A percentile compares a stretch with the other conserved stretches of the same genome.
Conservation (phyloP, 768 basidiomycete genomes). For the Boletus speciosus region DNA sequence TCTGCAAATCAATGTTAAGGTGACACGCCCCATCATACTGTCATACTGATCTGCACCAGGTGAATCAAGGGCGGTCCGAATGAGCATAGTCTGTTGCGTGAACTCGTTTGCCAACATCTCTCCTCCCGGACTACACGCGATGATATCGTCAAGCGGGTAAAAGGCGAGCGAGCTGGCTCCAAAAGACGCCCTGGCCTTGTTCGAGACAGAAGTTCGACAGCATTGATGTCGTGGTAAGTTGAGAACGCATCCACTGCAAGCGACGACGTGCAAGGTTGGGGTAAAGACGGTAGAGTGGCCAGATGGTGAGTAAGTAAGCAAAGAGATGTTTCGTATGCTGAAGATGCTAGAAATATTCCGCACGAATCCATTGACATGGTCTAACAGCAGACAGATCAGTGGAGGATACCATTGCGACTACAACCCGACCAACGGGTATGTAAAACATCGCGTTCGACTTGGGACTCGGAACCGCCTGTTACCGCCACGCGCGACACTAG, state of each 20-base stretch:
- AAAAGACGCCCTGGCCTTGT: slow-evolving; percentile 5
- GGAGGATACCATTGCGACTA: neutral
- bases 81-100: neutral
- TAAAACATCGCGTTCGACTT: too few species aligned
- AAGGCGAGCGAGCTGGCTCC: slow-evolving; percentile 18
- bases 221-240: neutral
- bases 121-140: neutral
- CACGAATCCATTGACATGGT: neutral
- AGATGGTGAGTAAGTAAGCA: neutral
- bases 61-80: neutral
- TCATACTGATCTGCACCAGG: neutral
- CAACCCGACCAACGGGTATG: too few species aligned
- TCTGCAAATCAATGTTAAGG: neutral
- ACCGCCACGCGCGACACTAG: too few species aligned
- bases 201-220: slow-evolving; percentile 29
- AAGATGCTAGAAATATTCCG: slow-evolving; percentile 2
- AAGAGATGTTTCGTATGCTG: neutral
- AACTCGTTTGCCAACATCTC: neutral
- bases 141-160: slow-evolving; percentile 1
- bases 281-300: neutral
- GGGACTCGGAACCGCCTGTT: too few species aligned
- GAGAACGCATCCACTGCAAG: neutral
- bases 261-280: neutral
- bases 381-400: neutral
- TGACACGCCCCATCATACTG: neutral